Evolutionary conservation across 495 filamentous ascomycete species (phyloP).

Genomic region (Friedmanniomyces simplex): DNA sequence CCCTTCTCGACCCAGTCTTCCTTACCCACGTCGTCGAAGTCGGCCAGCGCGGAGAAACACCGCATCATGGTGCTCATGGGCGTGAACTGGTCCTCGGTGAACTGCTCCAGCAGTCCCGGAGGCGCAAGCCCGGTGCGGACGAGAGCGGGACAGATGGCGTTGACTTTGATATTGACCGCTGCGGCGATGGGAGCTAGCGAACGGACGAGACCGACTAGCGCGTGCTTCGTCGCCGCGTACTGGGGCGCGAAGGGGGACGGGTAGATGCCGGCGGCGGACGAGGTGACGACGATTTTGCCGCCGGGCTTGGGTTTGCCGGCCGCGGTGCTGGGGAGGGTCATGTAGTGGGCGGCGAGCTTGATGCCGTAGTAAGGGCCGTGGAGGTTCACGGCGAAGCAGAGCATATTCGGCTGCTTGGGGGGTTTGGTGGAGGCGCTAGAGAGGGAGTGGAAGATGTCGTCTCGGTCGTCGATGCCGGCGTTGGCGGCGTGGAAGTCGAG

Average conservation of each 20-base stretch:
- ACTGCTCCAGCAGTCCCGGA: slow-evolving; percentile 27
- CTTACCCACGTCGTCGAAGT: slow-evolving; percentile 3
- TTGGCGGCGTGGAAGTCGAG: slow-evolving; percentile 39
- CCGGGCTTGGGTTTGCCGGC: slow-evolving; percentile 11
- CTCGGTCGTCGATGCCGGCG: slow-evolving; percentile 37
- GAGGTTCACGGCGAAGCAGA: slow-evolving; percentile 37
- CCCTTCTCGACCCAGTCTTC: slow-evolving; percentile 14
- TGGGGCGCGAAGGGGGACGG: slow-evolving; percentile 26
- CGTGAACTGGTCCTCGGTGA: slow-evolving; percentile 34
- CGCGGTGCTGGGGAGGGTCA: slow-evolving; percentile 11
- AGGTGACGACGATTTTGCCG: slow-evolving; percentile 25
- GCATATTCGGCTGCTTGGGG: slow-evolving; percentile 32
- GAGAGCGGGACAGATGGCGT: slow-evolving; percentile 34
- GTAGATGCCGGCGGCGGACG: slow-evolving; percentile 27
- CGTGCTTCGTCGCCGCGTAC: slow-evolving; percentile 31
- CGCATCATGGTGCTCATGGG: slow-evolving; percentile 32
- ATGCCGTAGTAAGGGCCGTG: slow-evolving; percentile 34
- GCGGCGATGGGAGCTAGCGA: slow-evolving; percentile 21
- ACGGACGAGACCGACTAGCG: slow-evolving; percentile 31
- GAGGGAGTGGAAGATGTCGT: slow-evolving; percentile 29
- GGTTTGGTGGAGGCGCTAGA: slow-evolving; percentile 22
- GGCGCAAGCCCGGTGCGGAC: slow-evolving; percentile 32
- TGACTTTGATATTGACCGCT: slow-evolving; percentile 32
- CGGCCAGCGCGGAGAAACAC: slow-evolving; percentile 18
- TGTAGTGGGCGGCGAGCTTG: slow-evolving; percentile 38